Evolutionary conservation across 441 rosid species (phyloP).

Genomic region (Iberis amara): DNA sequence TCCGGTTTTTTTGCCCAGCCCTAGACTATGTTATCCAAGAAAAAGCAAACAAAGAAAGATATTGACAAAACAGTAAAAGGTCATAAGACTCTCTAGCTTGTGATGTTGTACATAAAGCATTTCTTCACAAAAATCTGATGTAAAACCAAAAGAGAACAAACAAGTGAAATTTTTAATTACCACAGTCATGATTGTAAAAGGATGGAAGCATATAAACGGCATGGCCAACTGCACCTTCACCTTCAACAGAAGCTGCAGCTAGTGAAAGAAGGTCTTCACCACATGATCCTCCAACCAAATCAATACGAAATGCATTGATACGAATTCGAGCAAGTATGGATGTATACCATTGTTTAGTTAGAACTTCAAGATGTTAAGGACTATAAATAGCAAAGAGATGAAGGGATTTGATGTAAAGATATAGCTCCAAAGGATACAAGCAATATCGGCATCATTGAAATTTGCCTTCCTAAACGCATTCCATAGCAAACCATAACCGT

Average conservation of each 20-base stretch:
- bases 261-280: conserved; percentile 63
- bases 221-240: conserved; percentile 78
- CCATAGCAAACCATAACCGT: conserved; percentile 54
- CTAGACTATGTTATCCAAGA: no score
- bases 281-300: conserved; percentile 57
- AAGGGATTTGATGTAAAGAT: conserved; percentile 8
- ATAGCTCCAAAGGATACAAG: conserved; percentile 54
- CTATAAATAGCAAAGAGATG: conserved; percentile 20
- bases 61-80: no score
- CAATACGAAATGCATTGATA: conserved; percentile 76
- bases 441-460: conserved; percentile 39
- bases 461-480: conserved; percentile 43
- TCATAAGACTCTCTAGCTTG: no score
- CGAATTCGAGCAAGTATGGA: conserved; percentile 61
- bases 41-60: no score
- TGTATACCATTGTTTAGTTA: conserved; percentile 69
- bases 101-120: no score
- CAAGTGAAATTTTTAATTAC: no score
- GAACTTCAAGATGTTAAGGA: conserved; percentile 57
- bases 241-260: conserved; percentile 71
- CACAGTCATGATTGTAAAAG: conserved; percentile 81
- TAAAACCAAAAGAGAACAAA: no score
- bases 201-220: conserved; percentile 82
- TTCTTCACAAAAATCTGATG: no score
- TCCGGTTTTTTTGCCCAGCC: no score